Evolutionary conservation across 306 rosid genomes (phyloP), one percentile per base, ranked within the genome.

Genomic region (Calophaca sinica): DNA sequence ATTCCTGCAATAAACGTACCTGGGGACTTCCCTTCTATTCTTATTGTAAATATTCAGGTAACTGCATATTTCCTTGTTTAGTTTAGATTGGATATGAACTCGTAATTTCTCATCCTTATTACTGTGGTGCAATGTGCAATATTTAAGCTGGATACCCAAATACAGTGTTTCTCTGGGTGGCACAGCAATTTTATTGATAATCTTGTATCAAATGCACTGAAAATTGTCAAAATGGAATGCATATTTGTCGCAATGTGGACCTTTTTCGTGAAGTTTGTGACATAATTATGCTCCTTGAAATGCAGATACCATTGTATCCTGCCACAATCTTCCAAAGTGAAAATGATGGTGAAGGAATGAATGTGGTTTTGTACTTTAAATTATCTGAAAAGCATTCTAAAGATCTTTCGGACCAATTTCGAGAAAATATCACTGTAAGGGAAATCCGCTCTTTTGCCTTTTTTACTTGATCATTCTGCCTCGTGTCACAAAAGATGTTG

Each of bases 271-370:
- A 68, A 57, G 61, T 12, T 35, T 39, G 9, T 74, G 44, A 51
- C 62, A 46, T 81, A 67, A 26, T 73, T 72, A 5, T 76, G 73
- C 64, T 64, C 13, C 42, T 77, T 61, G 35, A 61, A 73, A 57
- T 90, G 88, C 91, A 94, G 99, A 88, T 94, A 73, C 99, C 99
- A 20, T 79, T 92, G 53, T 94, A 94, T 77, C 85, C 99, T 62
- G 88, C 88, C 67, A 14, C 91, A 5, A 74, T 94, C 81, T 94
- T 94, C 71, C 97, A 90, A 83, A 90, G 96, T 14, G 93, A 94
- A 83, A 87, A 83, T 79, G 99, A 94, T 44, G 99, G 99, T 74
- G 97, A 94, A 71, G 99, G 99, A 85, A 86, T 92, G 96, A 92
- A 80, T 65, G 88, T 86, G 76, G 92, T 94, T 72, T 82, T 94